These are phyloP conservation scores for Aureobasidium melanogenum DNA, from an alignment of 2,329 filamentous ascomycete genomes.

Conservation along the genomic window DNA sequence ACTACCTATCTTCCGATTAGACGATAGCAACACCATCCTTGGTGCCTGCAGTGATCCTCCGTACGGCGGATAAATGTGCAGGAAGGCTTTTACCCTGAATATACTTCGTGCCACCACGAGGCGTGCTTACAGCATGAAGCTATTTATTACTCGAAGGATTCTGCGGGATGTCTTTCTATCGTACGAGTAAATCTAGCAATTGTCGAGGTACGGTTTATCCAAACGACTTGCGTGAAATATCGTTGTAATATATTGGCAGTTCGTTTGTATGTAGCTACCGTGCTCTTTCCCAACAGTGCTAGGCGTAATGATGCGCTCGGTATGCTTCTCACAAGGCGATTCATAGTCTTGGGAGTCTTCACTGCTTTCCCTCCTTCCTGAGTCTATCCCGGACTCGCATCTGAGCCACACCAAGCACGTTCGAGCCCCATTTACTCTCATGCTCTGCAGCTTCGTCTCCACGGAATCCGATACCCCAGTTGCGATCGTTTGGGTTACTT, in stretches of 20 bases:
- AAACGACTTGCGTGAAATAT: not conserved
- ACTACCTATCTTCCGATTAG: not conserved
- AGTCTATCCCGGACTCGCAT: conserved; percentile 26
- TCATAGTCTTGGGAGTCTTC: too few relatives aligned
- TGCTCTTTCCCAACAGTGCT: not conserved
- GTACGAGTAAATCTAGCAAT: not conserved
- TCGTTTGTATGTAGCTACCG: not conserved
- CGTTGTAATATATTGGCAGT: not conserved
- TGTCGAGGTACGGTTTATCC: not conserved
- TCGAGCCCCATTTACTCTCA: conserved; percentile 25
- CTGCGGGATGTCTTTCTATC: too few relatives aligned
- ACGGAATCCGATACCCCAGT: conserved; percentile 29
- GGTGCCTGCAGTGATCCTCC: not conserved
- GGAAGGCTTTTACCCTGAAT: not conserved
- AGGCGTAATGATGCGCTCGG: not conserved
- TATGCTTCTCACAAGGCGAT: not conserved
- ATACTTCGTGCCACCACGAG: not conserved
- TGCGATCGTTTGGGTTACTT: conserved; percentile 28
- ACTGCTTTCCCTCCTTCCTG: conserved; percentile 14
- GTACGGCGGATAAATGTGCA: not conserved
- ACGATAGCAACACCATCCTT: not conserved
- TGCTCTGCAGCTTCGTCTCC: conserved; percentile 22
- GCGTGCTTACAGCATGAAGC: not conserved
- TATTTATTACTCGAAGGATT: not conserved
- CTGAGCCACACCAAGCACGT: conserved; percentile 26